phyloP scores from a whole-genome alignment of 345 rosid genomes.

The Populus simonii region DNA sequence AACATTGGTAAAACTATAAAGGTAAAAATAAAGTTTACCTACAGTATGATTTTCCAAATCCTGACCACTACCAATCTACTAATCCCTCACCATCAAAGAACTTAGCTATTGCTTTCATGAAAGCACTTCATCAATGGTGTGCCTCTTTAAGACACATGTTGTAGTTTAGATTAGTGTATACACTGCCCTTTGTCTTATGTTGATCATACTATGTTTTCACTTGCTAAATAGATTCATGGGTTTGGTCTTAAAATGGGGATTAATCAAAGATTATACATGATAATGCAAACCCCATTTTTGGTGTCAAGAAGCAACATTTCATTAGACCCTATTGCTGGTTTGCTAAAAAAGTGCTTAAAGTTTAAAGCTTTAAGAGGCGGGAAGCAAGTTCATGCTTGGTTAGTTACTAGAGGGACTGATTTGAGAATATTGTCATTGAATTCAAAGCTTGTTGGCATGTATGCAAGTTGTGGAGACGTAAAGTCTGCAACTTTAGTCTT shows the following conservation, averaged over 20 bases:
- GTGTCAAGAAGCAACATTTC: conserved; percentile 3
- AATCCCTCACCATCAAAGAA: no score
- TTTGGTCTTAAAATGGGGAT: neutral
- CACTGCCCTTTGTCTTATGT: no score
- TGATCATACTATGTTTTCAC: no score
- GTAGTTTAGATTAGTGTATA: no score
- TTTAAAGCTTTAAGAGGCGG: conserved; percentile 22
- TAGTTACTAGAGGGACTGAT: conserved; percentile 20
- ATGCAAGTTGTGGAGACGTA: conserved; percentile 42
- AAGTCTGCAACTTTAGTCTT: conserved; percentile 29
- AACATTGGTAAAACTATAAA: no score
- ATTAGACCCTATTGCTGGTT: neutral
- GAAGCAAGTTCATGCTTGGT: conserved; percentile 42
- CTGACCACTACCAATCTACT: no score
- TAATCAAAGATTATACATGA: neutral
- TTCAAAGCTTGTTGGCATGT: conserved; percentile 42
- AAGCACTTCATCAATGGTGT: no score
- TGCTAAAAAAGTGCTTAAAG: conserved; percentile 39
- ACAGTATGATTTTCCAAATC: no score
- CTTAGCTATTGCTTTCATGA: no score
- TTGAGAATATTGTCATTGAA: conserved; percentile 20
- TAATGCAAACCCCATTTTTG: conserved; percentile 8
- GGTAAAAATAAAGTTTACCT: no score
- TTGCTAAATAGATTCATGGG: no score
- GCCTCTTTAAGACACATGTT: no score